Evolutionary conservation across 2,329 filamentous ascomycete genomes (phyloP), one percentile per base, ranked within the genome.

Genomic region (Penicillium glabrum): DNA sequence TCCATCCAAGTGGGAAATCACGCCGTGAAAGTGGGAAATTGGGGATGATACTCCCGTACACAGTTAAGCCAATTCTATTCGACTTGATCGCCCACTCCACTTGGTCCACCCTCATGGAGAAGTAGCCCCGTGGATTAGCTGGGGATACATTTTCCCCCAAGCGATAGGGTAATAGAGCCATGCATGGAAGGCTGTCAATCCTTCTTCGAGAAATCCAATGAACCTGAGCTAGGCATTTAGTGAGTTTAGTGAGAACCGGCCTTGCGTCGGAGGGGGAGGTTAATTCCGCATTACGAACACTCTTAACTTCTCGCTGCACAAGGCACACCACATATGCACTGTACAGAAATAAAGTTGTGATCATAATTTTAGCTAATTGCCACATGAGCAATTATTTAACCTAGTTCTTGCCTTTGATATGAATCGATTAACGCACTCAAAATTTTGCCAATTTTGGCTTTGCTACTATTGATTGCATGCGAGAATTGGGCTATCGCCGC

Each of bases 161-260:
- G 29, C 21, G 31, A n/a, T 37, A 26, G 43, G 51, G 31, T 33
- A 9, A 23, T 24, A 23, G 26, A 35, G 11, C 44, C 47, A 66
- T 66, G 64, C 64, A 67, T 67, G 60, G 63, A 67, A 67, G 63
- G 58, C 64, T 67, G 63, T 67, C 63, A 67, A 23, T 51, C 23
- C 50, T 48, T 54, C 60, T 64, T 63, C 56, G 57, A 66, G 59
- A 66, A 64, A 27, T 27, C 29, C 43, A 26, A 43, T 46, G 51
- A 33, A 53, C 45, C 54, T 48, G 48, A 33, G 21, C 51, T 47
- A 46, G 46, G 23, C 33, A 45, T 27, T 23, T 41, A 37, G 35
- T 41, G 37, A 41, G 5, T 16, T 16, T 16, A 37, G 35, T 39
- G 16, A 41, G 19, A 41, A 41, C 39, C 39, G 19, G 39, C 56